Percentiles rank a stretch among this genome's conserved stretches.
phyloP scores from a whole-genome alignment of 148 eudicot genomes.

The Cornus controversa region DNA sequence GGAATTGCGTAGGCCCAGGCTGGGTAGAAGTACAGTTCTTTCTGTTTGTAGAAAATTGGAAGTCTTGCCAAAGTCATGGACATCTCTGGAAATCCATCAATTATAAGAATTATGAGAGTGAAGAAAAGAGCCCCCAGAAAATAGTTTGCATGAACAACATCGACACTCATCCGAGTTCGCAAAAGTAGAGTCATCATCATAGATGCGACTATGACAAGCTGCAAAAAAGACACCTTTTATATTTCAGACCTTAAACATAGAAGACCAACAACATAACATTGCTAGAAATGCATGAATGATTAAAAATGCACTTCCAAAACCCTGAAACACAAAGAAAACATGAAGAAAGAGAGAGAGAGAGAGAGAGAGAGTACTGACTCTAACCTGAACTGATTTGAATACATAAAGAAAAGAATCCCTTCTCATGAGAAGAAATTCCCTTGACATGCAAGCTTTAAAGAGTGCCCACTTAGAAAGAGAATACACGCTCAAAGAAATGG shows the following conservation, averaged over 20 bases:
- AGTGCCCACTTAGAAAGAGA: conserved; percentile 67
- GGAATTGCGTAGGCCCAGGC: conserved; percentile 91
- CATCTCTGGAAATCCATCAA: conserved; percentile 69
- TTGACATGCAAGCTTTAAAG: conserved; percentile 65
- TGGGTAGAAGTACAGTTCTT: conserved; percentile 74
- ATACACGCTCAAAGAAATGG: conserved; percentile 42
- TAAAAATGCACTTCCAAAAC: background rate
- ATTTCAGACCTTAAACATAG: background rate
- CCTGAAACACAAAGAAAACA: no score
- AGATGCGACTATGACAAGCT: conserved; percentile 55
- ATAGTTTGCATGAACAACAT: conserved; percentile 53
- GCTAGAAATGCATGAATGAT: background rate
- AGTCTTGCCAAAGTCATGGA: conserved; percentile 67
- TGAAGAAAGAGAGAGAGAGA: no score
- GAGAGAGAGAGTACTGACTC: background rate
- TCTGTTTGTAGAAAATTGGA: conserved; percentile 74
- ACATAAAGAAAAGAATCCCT: conserved; percentile 67
- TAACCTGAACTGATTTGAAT: conserved; percentile 67
- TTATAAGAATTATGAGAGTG: conserved; percentile 48
- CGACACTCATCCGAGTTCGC: conserved; percentile 56
- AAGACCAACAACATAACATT: background rate
- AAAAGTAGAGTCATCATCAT: conserved; percentile 68
- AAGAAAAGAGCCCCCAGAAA: conserved; percentile 72
- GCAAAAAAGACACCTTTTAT: conserved; percentile 17
- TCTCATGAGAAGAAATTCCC: conserved; percentile 72